Base-by-base conservation (phyloP, 1,284 basidiomycete genomes). In the Pseudozyma hubeiensis region DNA sequence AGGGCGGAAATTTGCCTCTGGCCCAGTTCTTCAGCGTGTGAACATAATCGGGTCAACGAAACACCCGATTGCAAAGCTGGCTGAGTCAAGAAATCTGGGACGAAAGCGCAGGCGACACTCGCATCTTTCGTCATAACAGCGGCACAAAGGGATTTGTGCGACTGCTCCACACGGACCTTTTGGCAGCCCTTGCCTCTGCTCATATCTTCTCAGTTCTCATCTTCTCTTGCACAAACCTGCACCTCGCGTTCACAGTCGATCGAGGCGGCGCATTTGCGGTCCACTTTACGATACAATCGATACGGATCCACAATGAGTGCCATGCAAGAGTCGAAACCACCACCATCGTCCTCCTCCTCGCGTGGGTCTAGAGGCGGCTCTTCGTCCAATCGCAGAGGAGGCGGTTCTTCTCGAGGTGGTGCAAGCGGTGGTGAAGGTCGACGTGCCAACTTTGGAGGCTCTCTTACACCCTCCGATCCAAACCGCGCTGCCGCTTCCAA, bases 391-490 rank as follows among this genome's bases (percentile, higher is more conserved):
- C 57, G 57, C 40, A 37, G 60, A 41, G 48, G 64, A 7, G 59
- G 59, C 19, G 31, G 24, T 16, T 53, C 56, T 9, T 65, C 60
- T 6, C 33, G 57, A 41, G 67, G 64, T 30, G 40, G 40, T 11
- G 30, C 30, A 19, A n/a, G 39, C 11, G 71, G 65, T 40, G 53
- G 74, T 34, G 35, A 58, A 44, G 53, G 74, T 34, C 41, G 64
- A 44, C 59, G 73, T 6, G 71, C 66, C 61, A 76, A 73, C 49
- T 79, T 79, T 60, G 77, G 77, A 16, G 74, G 71, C 39, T 65
- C 66, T 11, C 64, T 79, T 11, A 77, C 68, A 31, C 6, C 47
- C 16, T 39, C 29, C 45, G 47, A 16, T 10, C 34, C 47, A 10
- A 43, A 45, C 31, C 30, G 44, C 4, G 34, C 45, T 47, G 37